Evolutionary conservation across 1,284 basidiomycete species (phyloP), one percentile per base, ranked within the genome.

Genomic region (Ustilago nuda): DNA sequence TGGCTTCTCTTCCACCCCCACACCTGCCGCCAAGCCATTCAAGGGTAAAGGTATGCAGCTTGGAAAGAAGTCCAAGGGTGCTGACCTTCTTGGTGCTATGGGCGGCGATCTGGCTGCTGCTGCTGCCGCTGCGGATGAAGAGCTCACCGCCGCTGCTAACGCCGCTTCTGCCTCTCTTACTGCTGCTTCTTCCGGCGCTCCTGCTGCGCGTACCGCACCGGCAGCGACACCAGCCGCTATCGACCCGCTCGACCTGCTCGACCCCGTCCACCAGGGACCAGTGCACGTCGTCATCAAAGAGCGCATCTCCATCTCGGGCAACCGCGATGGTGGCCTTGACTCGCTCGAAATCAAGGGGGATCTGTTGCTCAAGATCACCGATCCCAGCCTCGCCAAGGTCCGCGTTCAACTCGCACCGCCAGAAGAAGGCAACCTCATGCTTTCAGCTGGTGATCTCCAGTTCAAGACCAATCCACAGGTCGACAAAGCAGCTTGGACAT

Each of bases 391-490:
- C n/a, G 89, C 93, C n/a, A 92, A 93, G 76, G 87, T 98, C 80
- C 91, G 90, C 66, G 88, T 98, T 54, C 87, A 88, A 9, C 89
- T 98, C 37, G 87, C 90, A 1, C 88, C 90, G 1, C 83, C 85
- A 4, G 64, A 81, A 2, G 60, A 76, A 6, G 88, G 90, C 41
- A 86, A 89, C n/a, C 88, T 89, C 12, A 89, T 91, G 70, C 91
- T 92, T 79, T 90, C 91, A 72, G 88, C 72, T 5, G 87, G 87
- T 62, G 91, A 90, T 55, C 87, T 98, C 41, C 94, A 80, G 87
- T 97, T 95, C 90, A 97, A 98, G 87, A 95, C 98, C 81, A 95
- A 98, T 83, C 95, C 96, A 8, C 93, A 97, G 72, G 93, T 97
- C 7, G 93, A 92, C 80, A 97, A 95, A 87, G 94, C 95, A 72